These are phyloP conservation scores for Aspergillus costaricaensis DNA, from an alignment of 2,329 filamentous ascomycete species.

Conservation along the genomic window DNA sequence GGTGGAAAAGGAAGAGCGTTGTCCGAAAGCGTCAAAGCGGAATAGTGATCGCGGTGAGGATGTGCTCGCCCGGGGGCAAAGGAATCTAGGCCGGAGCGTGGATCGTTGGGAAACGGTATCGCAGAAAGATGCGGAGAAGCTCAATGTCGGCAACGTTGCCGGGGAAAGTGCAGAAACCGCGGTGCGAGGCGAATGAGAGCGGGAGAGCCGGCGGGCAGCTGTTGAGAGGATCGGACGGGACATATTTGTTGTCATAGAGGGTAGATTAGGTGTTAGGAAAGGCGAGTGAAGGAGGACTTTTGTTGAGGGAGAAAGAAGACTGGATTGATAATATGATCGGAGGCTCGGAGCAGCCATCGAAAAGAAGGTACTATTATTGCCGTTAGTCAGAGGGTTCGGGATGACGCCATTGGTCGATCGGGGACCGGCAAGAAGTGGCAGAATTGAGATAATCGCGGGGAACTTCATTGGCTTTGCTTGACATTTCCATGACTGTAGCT, in stretches of 20 bases:
- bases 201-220: constrained; percentile 28
- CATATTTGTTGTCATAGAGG: constrained; percentile 25
- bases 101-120: constrained; percentile 24
- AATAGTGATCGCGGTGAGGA: neutral
- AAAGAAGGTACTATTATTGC: constrained; percentile 11
- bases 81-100: neutral
- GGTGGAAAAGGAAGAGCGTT: constrained; percentile 37
- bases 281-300: neutral
- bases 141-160: constrained; percentile 22
- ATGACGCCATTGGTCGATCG: constrained; percentile 32
- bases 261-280: neutral
- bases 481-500: neutral
- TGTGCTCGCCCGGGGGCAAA: neutral
- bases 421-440: constrained; percentile 28
- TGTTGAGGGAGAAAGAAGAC: constrained; percentile 3
- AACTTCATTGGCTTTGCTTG: neutral
- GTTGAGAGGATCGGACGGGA: constrained; percentile 31
- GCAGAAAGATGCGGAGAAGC: constrained; percentile 34
- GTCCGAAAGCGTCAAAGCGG: constrained; percentile 14
- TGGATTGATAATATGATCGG: constrained; percentile 24
- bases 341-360: constrained; percentile 18
- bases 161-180: constrained; percentile 25
- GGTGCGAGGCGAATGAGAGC: constrained; percentile 13
- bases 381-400: constrained; percentile 32
- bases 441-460: constrained; percentile 25